Conservation (phyloP, 1,284 basidiomycete genomes). For the Vanrija humicola region DNA sequence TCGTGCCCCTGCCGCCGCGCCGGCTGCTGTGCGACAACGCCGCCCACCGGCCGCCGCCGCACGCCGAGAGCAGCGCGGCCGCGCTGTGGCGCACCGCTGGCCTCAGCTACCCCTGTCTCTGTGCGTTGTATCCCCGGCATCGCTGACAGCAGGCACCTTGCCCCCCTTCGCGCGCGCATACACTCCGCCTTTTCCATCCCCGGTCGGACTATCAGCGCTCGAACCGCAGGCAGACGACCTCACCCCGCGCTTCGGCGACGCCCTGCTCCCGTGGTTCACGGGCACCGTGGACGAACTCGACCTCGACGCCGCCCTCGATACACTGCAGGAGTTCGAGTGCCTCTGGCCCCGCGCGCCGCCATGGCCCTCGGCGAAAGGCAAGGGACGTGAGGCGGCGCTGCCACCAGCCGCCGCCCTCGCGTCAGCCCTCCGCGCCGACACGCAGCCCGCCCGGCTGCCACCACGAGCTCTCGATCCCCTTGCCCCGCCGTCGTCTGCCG, state of each 20-base stretch:
- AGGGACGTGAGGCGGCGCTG: not conserved
- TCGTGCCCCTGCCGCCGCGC: not conserved
- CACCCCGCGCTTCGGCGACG: not conserved
- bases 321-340: not conserved
- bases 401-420: not conserved
- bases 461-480: not conserved
- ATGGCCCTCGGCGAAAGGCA: conserved; percentile 3
- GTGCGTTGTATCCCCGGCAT: conserved; percentile 12
- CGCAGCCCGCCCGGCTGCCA: too few species aligned
- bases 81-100: conserved; percentile 30
- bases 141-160: conserved; percentile 9
- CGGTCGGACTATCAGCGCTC: not conserved
- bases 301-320: not conserved
- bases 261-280: conserved; percentile 1
- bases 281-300: not conserved
- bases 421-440: not conserved
- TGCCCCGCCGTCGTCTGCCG: not conserved
- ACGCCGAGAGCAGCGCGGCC: not conserved
- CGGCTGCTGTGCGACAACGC: conserved; percentile 5
- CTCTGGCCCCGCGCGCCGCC: not conserved
- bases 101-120: conserved; percentile 24
- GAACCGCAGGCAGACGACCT: not conserved
- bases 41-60: not conserved
- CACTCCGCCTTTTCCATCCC: not conserved
- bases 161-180: not conserved